Base-by-base conservation (phyloP, 2,329 filamentous ascomycete genomes). In the Cytospora piceicola region DNA sequence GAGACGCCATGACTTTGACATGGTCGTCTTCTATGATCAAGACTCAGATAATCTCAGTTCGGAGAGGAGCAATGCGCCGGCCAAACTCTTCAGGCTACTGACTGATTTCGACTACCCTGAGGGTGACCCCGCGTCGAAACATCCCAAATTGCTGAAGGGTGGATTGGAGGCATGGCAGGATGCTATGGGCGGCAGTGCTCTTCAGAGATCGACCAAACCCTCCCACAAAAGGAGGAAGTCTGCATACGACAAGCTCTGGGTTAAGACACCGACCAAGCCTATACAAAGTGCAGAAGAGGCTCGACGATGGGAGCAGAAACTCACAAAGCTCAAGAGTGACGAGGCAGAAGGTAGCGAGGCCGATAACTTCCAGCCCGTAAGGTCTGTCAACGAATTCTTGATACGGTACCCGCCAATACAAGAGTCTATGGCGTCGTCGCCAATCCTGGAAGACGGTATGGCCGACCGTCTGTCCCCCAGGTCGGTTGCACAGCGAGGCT, bases 1-100 rank as follows among this genome's bases (percentile, higher is more conserved):
- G 52, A 80, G 87, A 64, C 85, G 90, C 17, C 85, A 94, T 69
- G 83, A 90, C 64, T 97, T 91, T 71, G 93, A 98, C 70, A 78
- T 97, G 52, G 85, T 99, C 14, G 91, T 99, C 0, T 95, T 96
- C 72, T 96, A 98, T 75, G 93, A 99, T 75, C 85, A 94, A 70
- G 68, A 83, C 75, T 82, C 91, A 73, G 65, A 84, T 77, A 70
- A 80, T 69, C 71, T 96, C 84, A 71, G 78, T 85, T 64, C 60
- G 20, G 69, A 65, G 20, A 68, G 66, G 22, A 70, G 69, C 75
- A 79, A 72, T 73, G 85, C 88, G n/a, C 77, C 97, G 24, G 82
- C 88, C 69, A 88, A 88, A 20, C 81, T 99, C 15, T 88, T 90
- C 72, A 89, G 93, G 68, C 93, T 94, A 0, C 80, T 99, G 4